phyloP scores from a whole-genome alignment of 2,329 filamentous ascomycete species.

The Corynespora cassiicola region DNA sequence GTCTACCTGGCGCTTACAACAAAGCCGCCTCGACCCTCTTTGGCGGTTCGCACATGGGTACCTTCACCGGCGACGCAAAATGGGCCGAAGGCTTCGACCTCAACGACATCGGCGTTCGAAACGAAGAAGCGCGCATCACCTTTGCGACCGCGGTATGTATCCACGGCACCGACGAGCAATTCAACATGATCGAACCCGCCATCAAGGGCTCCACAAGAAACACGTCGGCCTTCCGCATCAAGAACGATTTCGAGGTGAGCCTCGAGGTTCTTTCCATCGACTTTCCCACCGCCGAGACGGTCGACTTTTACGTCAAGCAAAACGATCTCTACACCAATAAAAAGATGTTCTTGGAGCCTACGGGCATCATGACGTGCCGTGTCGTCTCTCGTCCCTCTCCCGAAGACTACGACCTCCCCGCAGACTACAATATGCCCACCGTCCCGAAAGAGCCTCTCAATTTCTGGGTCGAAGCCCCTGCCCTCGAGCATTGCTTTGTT shows the following conservation, averaged over 20 bases:
- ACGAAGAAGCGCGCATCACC: conserved; percentile 56
- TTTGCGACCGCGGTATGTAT: conserved; percentile 59
- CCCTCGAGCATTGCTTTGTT: conserved; percentile 63
- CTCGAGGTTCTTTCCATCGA: conserved; percentile 57
- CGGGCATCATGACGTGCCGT: conserved; percentile 62
- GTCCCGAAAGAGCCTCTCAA: too few species aligned
- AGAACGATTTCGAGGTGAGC: conserved; percentile 26
- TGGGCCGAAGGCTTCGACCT: conserved; percentile 46
- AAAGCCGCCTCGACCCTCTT: conserved; percentile 74
- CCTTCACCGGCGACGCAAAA: conserved; percentile 47
- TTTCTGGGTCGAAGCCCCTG: conserved; percentile 74
- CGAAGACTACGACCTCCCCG: conserved; percentile 46
- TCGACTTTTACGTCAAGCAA: conserved; percentile 54
- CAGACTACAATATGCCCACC: conserved; percentile 41
- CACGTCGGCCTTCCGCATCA: too few species aligned
- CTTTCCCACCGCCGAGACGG: conserved; percentile 50
- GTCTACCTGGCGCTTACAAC: conserved; percentile 82
- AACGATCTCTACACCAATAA: conserved; percentile 44
- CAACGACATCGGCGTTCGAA: conserved; percentile 47
- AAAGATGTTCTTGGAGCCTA: conserved; percentile 52
- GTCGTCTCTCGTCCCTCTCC: conserved; percentile 55
- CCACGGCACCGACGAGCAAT: conserved; percentile 51
- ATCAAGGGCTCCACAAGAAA: conserved; percentile 26
- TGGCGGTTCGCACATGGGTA: conserved; percentile 58
- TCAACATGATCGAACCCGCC: conserved; percentile 36